Evolutionary conservation across 1,284 basidiomycete genomes (phyloP), one percentile per base, ranked within the genome.

Genomic region (Grifola frondosa): DNA sequence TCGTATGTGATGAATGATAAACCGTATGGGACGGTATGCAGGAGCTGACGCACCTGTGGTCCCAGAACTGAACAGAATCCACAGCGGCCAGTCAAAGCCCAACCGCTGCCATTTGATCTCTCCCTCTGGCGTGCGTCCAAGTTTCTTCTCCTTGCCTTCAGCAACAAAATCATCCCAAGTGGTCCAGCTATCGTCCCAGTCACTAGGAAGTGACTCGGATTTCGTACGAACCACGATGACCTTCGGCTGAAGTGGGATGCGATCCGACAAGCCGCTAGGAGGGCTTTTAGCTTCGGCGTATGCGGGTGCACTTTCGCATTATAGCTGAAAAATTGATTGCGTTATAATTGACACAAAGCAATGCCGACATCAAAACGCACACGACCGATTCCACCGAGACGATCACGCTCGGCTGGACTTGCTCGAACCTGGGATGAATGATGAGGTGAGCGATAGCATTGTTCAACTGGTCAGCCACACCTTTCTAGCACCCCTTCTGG

Each of bases 21-120:
- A 45, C 34, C 20, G 19, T 32, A 22, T 40, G 33, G 41, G 25
- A 42, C 42, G 48, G 42, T 37, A 30, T 22, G 42, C 46, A 30
- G 35, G 44, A 31, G 19, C 33, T 30, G 20, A 48, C 68, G 56
- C 54, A 70, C 89, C 89, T 30, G 91, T 94, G 8, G 91, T 93
- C 9, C 90, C 91, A 42, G 74, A 88, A 44, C 85, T 90, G 68
- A 93, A 94, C 24, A 94, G 74, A 49, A 93, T 89, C 91, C 91
- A 94, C 21, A 93, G 74, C 5, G 91, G 90, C 58, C 83, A 78
- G 64, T 93, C 82, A 65, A 93, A 94, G 25, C 77, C 71, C 28
- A 79, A 70, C 45, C 84, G 73, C 46, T 64, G 55, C 79, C 78
- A 84, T 50, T 70, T 59, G 50, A 82, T 80, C 63, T 80, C 80